Evolutionary conservation across 2,329 filamentous ascomycete genomes (phyloP).

Genomic region (Daldinia sp.): DNA sequence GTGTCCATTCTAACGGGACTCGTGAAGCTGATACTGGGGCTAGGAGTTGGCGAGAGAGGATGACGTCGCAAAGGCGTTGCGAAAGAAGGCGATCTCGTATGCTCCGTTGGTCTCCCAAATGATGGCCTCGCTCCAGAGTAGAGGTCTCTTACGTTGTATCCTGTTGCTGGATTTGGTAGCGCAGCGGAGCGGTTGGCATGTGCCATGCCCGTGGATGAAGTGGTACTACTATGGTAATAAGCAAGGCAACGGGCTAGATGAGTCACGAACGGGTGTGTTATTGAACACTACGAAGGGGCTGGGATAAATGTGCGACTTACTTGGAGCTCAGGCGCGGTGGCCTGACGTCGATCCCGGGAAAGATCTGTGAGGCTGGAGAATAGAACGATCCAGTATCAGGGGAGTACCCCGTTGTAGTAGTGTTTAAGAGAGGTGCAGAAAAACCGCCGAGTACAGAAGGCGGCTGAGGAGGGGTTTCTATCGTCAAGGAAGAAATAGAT

Average conservation of each 20-base stretch:
- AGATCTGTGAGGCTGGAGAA: constrained; percentile 59
- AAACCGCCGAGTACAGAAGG: constrained; percentile 65
- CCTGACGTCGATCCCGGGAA: constrained; percentile 65
- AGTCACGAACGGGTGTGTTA: constrained; percentile 32
- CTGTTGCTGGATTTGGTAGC: constrained; percentile 64
- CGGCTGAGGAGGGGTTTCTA: constrained; percentile 65
- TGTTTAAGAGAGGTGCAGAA: constrained; percentile 62
- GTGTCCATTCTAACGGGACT: constrained; percentile 64
- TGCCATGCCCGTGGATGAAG: constrained; percentile 67
- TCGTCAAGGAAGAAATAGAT: constrained; percentile 63
- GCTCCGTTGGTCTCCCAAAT: constrained; percentile 62
- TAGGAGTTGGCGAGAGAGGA: constrained; percentile 66
- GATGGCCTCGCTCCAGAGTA: constrained; percentile 65
- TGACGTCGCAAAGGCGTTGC: constrained; percentile 61
- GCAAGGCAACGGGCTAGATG: constrained; percentile 43
- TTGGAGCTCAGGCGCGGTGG: constrained; percentile 66
- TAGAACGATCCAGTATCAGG: constrained; percentile 65
- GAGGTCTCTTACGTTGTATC: constrained; percentile 65
- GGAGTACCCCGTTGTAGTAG: constrained; percentile 61
- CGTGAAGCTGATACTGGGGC: constrained; percentile 60
- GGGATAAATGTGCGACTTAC: constrained; percentile 58
- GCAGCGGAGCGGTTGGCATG: constrained; percentile 66
- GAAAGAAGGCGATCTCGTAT: constrained; percentile 66
- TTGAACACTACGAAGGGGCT: constrained; percentile 34
- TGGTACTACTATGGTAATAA: constrained; percentile 60